Conservation (phyloP, 2,329 filamentous ascomycete genomes). For the Curvularia verruculosa region DNA sequence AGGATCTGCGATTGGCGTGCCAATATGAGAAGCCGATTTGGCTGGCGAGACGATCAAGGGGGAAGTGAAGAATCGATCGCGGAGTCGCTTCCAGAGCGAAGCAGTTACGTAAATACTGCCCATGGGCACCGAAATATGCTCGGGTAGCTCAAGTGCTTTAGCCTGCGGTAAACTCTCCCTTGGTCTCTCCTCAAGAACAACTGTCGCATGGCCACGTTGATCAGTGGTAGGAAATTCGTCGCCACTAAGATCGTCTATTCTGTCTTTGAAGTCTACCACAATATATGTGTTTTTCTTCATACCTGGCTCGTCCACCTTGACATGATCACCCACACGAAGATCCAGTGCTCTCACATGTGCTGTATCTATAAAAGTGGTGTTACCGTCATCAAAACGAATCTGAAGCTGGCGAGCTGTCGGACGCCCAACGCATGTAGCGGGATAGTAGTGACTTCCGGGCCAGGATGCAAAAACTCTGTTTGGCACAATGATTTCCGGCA, state of each 20-base stretch:
- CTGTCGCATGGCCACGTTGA: constrained; percentile 49
- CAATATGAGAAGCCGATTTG: constrained; percentile 28
- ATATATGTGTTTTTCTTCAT: constrained; percentile 55
- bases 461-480: constrained; percentile 65
- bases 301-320: constrained; percentile 55
- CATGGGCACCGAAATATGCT: constrained; percentile 49
- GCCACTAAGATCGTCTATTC: constrained; percentile 27
- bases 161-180: constrained; percentile 46
- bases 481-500: constrained; percentile 47
- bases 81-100: constrained; percentile 52
- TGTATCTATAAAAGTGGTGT: constrained; percentile 49
- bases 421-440: constrained; percentile 62
- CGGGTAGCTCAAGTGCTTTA: constrained; percentile 18
- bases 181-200: constrained; percentile 51
- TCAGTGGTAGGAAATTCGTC: constrained; percentile 50
- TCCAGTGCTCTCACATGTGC: constrained; percentile 51
- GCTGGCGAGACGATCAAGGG: constrained; percentile 24
- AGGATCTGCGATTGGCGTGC: constrained; percentile 42
- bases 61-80: constrained; percentile 47
- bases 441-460: constrained; percentile 64
- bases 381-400: constrained; percentile 57
- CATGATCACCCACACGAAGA: constrained; percentile 52
- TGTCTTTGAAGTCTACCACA: constrained; percentile 53
- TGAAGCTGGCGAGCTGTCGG: constrained; percentile 52
- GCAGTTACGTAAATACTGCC: constrained; percentile 53